Percentiles rank a stretch among this genome's conserved stretches.
Evolutionary conservation across 768 basidiomycete species (phyloP).

Genomic region (Rhizopogon roseolus): DNA sequence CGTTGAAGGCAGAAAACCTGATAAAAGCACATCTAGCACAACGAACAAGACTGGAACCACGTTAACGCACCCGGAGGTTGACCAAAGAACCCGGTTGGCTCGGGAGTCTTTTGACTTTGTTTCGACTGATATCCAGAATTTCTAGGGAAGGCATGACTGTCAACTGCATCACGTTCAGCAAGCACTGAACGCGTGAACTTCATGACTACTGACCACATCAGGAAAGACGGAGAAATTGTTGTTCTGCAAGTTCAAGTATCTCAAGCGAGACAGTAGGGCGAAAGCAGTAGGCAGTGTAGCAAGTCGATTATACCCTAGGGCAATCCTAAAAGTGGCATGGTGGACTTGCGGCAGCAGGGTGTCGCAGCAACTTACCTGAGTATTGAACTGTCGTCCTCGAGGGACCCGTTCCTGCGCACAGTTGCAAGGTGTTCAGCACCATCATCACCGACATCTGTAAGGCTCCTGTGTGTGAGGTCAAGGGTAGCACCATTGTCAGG

Average conservation of each 20-base stretch:
- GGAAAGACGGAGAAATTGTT: slow-evolving; percentile 84
- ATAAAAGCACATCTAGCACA: not conserved
- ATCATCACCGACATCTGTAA: slow-evolving; percentile 70
- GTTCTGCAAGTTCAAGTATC: slow-evolving; percentile 84
- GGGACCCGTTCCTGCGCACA: slow-evolving; percentile 41
- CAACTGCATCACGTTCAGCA: slow-evolving; percentile 44
- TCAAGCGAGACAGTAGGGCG: slow-evolving; percentile 61
- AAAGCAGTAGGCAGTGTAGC: slow-evolving; percentile 73
- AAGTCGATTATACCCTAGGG: slow-evolving; percentile 82
- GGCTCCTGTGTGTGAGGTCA: slow-evolving; percentile 72
- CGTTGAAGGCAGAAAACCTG: slow-evolving; percentile 84
- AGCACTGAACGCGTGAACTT: slow-evolving; percentile 2
- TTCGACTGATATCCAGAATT: slow-evolving; percentile 91
- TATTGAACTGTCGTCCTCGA: slow-evolving; percentile 47
- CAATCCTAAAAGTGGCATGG: slow-evolving; percentile 49
- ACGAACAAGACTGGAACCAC: not conserved
- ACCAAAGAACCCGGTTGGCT: slow-evolving; percentile 72
- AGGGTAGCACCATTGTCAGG: slow-evolving; percentile 79
- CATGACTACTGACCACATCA: slow-evolving; percentile 61
- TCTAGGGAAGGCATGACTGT: slow-evolving; percentile 84
- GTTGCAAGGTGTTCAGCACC: slow-evolving; percentile 76
- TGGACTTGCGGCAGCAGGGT: slow-evolving; percentile 5
- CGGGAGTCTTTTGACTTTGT: slow-evolving; percentile 81
- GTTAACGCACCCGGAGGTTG: slow-evolving; percentile 59
- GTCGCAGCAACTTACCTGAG: slow-evolving; percentile 46